Base-by-base conservation (phyloP, 2,329 filamentous ascomycete genomes). In the Scedosporium dehoogii region DNA sequence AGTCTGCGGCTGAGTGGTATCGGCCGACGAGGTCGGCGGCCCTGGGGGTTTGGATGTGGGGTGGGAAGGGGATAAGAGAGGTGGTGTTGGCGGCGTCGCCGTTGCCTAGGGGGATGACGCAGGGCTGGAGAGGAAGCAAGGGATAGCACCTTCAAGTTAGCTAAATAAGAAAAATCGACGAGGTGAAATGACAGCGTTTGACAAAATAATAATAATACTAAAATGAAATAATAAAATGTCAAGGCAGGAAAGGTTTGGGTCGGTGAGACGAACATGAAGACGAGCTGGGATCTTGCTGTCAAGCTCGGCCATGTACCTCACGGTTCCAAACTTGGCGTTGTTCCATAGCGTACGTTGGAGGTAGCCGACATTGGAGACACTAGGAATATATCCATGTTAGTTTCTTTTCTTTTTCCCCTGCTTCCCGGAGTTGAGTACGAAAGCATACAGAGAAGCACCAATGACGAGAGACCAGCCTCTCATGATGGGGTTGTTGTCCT, bases 1-100 rank as follows among this genome's bases (percentile, higher is more conserved):
- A 96, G 74, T 96, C 91, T 12, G 83, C 81, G 25, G 86, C 83
- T 3, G 89, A 89, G 71, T 86, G 84, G 75, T 89, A 91, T 55
- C 83, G 80, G 16, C 76, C 78, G 4, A 72, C 67, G 12, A 77
- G 69, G 55, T 75, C 70, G 16, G 73, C 69, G 6, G 80, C 74
- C 58, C 76, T 75, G 10, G 73, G 73, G 56, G 72, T 70, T 58
- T 73, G 71, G 3, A 81, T 73, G 42, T 78, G 73, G 0, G 75
- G 66, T 3, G 74, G 76, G 42, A 82, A 73, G 3, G 74, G 71
- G 3, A 79, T 71, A 67, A 78, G 70, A 29, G 67, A 65, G 3
- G 67, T 41, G 3, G 67, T 41, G 16, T 61, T 18, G 23, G 60
- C 69, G 58, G 69, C 62, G 65, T 66, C 70, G 27, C 73, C 71